Base-by-base conservation (phyloP, 2,329 filamentous ascomycete species). In the Aspergillus quadrilineatus region DNA sequence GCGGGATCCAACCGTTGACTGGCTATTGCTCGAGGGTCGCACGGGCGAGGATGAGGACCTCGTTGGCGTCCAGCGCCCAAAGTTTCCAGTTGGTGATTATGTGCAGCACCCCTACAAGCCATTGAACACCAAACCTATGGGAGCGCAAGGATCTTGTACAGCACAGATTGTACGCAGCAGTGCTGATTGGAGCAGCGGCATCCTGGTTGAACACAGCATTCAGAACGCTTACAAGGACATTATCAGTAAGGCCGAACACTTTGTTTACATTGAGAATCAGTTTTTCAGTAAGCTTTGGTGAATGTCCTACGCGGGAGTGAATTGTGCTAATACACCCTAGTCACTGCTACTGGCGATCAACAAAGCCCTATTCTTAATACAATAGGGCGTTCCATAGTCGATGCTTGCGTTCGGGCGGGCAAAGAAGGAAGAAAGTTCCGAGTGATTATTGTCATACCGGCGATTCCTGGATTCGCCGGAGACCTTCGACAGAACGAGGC, bases 261-360 rank as follows among this genome's bases (percentile, higher is more conserved):
- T 86, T 65, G 89, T 99, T 26, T 99, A 97, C 77, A 96, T 99
- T 59, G 94, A 99, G 73, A 97, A 97, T 67, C 94, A 99, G 68
- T 97, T 97, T 78, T 99, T 97, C 80, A 97, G 83, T 76, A 76
- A 65, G 74, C 37, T 66, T n/a, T 39, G 34, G 39, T 34, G 6
- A 39, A 10, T 12, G 17, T 28, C 36, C 15, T 28, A 30, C 4
- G 14, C 14, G 44, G 47, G 50, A 48, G 12, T 48, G 26, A 51
- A n/a, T 30, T 29, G 32, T 44, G 53, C 69, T 71, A 58, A 74
- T 57, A 12, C 39, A 28, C 32, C 22, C 44, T 32, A 80, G 79
- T 95, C 69, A 95, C 92, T 1, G 90, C 94, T 0, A 97, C 93
- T 0, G 91, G 91, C 7, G 87, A 94, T n/a, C 75, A 96, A 36